Base-by-base conservation (phyloP, 192 early-diverging fungal genomes). In the Entomortierella parvispora region DNA sequence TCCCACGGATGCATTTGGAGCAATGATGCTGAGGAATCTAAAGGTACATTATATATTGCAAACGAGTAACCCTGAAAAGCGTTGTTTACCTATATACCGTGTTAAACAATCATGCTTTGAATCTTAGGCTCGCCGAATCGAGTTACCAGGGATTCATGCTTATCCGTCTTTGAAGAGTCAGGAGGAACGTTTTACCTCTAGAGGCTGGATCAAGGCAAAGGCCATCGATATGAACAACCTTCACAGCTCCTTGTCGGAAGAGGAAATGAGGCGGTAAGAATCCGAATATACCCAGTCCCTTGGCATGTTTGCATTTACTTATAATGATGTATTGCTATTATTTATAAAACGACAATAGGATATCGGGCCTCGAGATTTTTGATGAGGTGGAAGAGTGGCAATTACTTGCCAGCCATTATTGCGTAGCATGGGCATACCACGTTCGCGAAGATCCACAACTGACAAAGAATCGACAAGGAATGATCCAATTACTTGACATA, bases 371-470 rank as follows among this genome's bases (percentile, higher is more conserved):
- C 33, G 95, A 98, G 71, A 85, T 95, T 15, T 85, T 97, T 66
- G 95, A 97, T 76, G 95, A 98, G 83, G 72, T 95, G 37, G 96
- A 98, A 76, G 95, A 96, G 80, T 98, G 94, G 91, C 79, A 69
- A 26, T 65, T 98, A 18, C 83, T 98, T 32, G 86, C 88, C 2
- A 80, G 79, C 4, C 96, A 98, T 84, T 98, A 98, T 59, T 96
- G 94, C 44, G 84, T 96, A 48, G 86, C 93, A 0, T 91, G 89
- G 88, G 90, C 92, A 4, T 86, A 74, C 59, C 84, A 82, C n/a
- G 63, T 65, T 4, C 46, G 43, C 4, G 50, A 51, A 48, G 37
- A 40, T 40, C 12, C 37, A 40, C 37, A 40, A 40, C 12, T 12
- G 5, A 12, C 7, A 40, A 40, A 40, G 37, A 40, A 12, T 40